These are phyloP conservation scores for Ceriops decandra DNA, from an alignment of 345 rosid genomes.

Conservation along the genomic window DNA sequence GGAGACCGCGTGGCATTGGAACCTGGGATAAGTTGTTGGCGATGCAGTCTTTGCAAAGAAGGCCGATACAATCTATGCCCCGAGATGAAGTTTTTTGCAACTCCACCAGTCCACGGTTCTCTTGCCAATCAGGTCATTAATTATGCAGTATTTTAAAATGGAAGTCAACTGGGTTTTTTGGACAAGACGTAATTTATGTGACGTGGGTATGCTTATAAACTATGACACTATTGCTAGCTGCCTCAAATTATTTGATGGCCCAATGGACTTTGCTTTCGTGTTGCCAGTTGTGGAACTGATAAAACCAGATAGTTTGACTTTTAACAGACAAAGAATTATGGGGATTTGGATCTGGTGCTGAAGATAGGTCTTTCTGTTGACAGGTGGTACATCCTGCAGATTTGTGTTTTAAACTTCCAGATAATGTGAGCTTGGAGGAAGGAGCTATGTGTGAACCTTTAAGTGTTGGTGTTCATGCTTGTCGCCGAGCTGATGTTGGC, in stretches of 20 bases:
- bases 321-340: neutral
- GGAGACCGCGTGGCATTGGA: slow-evolving; percentile 90
- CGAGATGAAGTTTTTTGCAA: slow-evolving; percentile 90
- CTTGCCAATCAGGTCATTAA: slow-evolving; percentile 73
- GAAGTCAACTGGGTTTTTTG: neutral
- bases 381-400: slow-evolving; percentile 94
- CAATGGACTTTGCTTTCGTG: no score
- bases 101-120: slow-evolving; percentile 90
- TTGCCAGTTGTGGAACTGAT: no score
- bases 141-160: neutral
- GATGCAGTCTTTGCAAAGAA: slow-evolving; percentile 64
- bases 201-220: no score
- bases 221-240: no score
- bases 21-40: slow-evolving; percentile 88
- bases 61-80: slow-evolving; percentile 92
- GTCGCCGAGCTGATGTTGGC: slow-evolving; percentile 77
- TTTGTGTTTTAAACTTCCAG: slow-evolving; percentile 83
- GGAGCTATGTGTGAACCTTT: slow-evolving; percentile 98
- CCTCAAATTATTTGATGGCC: no score
- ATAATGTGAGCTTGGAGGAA: slow-evolving; percentile 88
- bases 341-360: neutral
- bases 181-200: neutral
- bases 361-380: neutral
- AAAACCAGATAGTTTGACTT: neutral
- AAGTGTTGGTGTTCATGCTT: slow-evolving; percentile 93